Base-by-base conservation (phyloP, 176 grass and related monocot species). In the Juncus inflexus region DNA sequence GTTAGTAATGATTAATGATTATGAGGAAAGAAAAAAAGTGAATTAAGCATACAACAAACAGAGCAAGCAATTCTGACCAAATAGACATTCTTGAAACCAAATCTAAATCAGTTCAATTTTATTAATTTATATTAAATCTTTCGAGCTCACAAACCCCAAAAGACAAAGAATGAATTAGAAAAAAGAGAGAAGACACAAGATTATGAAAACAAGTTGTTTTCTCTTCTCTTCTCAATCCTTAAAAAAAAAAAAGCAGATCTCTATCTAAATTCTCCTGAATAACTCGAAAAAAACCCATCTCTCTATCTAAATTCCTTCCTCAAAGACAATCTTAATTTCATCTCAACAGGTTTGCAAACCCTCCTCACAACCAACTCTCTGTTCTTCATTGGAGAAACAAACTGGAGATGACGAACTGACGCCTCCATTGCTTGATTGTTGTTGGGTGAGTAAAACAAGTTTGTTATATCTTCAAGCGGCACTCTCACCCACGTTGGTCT, bases 241-340 rank as follows among this genome's bases (percentile, higher is more conserved):
- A 0, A 28, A 28, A 28, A 28, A 28, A 28, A 28, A 28, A 28
- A 1, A 28, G 19, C 19, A 28, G 19, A 28, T 28, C 19, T 28
- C 19, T 28, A 28, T 28, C 19, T 28, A 28, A 28, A 28, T 28
- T 28, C 19, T 28, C 19, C 19, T 39, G 37, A 37, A 38, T 15
- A n/a, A 66, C 0, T 6, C 11, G 12, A 69, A 55, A 56, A 69
- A 69, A 52, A 54, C 12, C 37, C 6, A 67, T 68, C 42, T 68
- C 19, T 54, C 50, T 69, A 69, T 69, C 66, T 69, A 13, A 69
- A 69, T 9, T 41, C 66, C 7, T 69, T 69, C 50, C 66, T 69
- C 51, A 69, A 37, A 3, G 45, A 55, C 38, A 69, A 47, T 69
- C 65, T 69, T 39, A 49, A 39, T 6, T 37, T 69, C 35, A 69